A percentile compares a stretch with the other conserved stretches of the same genome.
phyloP scores from a whole-genome alignment of 2,329 filamentous ascomycete genomes.

The Orbilia javanica region DNA sequence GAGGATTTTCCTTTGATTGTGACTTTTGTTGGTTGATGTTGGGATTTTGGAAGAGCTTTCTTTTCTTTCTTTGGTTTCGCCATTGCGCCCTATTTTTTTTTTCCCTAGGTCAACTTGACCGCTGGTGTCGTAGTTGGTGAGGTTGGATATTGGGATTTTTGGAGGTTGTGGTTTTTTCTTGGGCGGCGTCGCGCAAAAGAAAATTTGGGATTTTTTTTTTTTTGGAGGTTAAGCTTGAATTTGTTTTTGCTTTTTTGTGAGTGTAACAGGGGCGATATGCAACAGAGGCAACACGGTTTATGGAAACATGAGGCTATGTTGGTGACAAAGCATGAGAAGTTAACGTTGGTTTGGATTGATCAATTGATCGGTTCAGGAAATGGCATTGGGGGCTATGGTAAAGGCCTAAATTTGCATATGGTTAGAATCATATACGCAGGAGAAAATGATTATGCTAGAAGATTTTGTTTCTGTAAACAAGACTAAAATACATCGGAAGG shows the following conservation, averaged over 20 bases:
- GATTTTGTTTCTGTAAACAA: too few species aligned
- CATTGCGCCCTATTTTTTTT: slow-evolving; percentile 9
- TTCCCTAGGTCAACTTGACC: not conserved
- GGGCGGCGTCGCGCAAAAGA: slow-evolving; percentile 10
- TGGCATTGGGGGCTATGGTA: too few species aligned
- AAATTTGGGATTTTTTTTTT: slow-evolving; percentile 34
- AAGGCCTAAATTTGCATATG: too few species aligned
- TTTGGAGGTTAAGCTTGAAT: not conserved
- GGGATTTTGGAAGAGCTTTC: not conserved
- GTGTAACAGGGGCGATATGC: not conserved
- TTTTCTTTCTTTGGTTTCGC: slow-evolving; percentile 41
- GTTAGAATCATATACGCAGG: too few species aligned
- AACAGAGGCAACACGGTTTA: not conserved
- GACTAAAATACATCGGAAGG: too few species aligned
- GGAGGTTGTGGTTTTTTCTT: not conserved
- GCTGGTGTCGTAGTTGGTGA: not conserved
- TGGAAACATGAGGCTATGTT: too few species aligned
- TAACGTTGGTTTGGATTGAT: too few species aligned
- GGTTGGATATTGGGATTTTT: not conserved
- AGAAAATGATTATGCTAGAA: too few species aligned
- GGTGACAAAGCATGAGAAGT: too few species aligned
- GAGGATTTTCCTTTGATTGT: slow-evolving; percentile 53
- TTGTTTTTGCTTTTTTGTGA: slow-evolving; percentile 28
- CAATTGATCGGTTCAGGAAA: too few species aligned
- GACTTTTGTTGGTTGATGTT: slow-evolving; percentile 17